Conservation (phyloP, 306 rosid species). For the Cicer arietinum region DNA sequence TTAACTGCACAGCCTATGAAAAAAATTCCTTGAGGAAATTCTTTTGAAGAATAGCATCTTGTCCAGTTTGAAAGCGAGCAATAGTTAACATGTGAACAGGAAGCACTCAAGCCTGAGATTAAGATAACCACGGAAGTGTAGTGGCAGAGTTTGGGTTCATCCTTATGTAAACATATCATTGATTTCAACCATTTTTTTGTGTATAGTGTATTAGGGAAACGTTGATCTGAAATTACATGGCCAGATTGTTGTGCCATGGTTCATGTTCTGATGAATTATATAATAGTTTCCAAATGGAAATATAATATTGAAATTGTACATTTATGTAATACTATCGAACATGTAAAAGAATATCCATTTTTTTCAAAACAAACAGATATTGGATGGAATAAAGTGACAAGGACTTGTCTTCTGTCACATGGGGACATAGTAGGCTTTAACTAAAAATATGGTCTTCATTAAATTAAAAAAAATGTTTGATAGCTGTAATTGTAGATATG, state of each 20-base stretch:
- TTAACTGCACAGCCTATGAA: conserved; percentile 25
- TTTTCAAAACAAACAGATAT: no score
- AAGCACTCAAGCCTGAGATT: conserved; percentile 15
- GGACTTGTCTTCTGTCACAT: no score
- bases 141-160: conserved; percentile 23
- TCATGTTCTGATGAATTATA: conserved; percentile 3
- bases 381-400: no score
- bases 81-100: conserved; percentile 7
- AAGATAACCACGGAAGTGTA: conserved; percentile 4
- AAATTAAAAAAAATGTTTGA: no score
- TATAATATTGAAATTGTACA: not conserved
- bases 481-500: no score
- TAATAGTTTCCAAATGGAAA: not conserved
- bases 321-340: not conserved
- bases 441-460: no score
- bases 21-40: not conserved
- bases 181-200: conserved; percentile 27
- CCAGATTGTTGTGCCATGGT: conserved; percentile 8
- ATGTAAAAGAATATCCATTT: not conserved
- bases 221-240: conserved; percentile 14
- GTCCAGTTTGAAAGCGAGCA: conserved; percentile 13
- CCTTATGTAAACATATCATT: conserved; percentile 15
- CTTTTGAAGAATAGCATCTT: conserved; percentile 10
- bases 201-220: conserved; percentile 1
- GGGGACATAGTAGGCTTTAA: no score